A percentile compares a stretch with the other conserved stretches of the same genome.
These are phyloP conservation scores for Crithidia expoeki DNA, from an alignment of 208 protist genomes.

Conservation along the genomic window DNA sequence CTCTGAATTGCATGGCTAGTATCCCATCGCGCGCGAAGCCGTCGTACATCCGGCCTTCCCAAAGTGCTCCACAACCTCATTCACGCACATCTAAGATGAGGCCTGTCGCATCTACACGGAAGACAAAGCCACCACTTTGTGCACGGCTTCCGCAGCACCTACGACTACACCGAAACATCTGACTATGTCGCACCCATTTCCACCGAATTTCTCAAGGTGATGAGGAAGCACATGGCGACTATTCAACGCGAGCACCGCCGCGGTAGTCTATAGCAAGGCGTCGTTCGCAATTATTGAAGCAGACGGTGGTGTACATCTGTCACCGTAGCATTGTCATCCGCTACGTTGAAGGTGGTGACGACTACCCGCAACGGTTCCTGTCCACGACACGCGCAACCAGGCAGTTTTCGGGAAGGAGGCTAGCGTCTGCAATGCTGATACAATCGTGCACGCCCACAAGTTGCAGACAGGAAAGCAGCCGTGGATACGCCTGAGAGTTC, in stretches of 20 bases:
- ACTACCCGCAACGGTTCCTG: slow-evolving; percentile 36
- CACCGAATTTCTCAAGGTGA: slow-evolving; percentile 10
- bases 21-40: slow-evolving; percentile 11
- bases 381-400: slow-evolving; percentile 16
- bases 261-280: not conserved
- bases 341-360: slow-evolving; percentile 34
- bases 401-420: slow-evolving; percentile 5
- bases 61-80: slow-evolving; percentile 50
- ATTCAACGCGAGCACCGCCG: not conserved
- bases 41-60: slow-evolving; percentile 55
- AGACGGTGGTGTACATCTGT: slow-evolving; percentile 29
- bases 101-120: slow-evolving; percentile 37
- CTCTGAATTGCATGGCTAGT: slow-evolving; percentile 19
- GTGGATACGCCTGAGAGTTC: slow-evolving; percentile 41
- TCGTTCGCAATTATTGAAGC: not conserved
- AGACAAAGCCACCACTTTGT: slow-evolving; percentile 23
- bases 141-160: slow-evolving; percentile 39
- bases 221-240: slow-evolving; percentile 8
- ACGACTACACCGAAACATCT: slow-evolving; percentile 39
- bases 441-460: slow-evolving; percentile 38
- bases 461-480: slow-evolving; percentile 44
- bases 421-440: slow-evolving; percentile 15
- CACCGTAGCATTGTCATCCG: slow-evolving; percentile 45
- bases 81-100: slow-evolving; percentile 44
- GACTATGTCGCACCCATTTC: slow-evolving; percentile 42